Percentiles rank a stretch among this genome's conserved stretches.
Evolutionary conservation across 768 basidiomycete species (phyloP).

Genomic region (Tephrocybe rancida): DNA sequence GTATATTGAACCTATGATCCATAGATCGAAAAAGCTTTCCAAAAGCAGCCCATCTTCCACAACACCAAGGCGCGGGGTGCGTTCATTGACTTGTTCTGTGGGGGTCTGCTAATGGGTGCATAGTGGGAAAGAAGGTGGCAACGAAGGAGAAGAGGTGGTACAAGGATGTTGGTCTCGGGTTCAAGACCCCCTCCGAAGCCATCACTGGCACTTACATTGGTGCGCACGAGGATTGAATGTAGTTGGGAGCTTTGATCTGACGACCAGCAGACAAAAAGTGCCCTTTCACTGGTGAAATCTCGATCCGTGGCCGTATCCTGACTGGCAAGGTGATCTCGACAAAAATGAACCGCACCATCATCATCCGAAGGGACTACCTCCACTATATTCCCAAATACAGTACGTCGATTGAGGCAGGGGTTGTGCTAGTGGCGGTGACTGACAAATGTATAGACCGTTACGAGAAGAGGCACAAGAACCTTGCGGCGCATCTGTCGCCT

Average conservation of each 20-base stretch:
- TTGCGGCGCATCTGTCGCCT: slow-evolving; percentile 95
- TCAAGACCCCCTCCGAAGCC: slow-evolving; percentile 95
- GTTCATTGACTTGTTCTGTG: slow-evolving; percentile 32
- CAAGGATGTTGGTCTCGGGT: slow-evolving; percentile 97
- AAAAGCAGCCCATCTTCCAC: slow-evolving; percentile 98
- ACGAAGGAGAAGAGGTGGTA: slow-evolving; percentile 98
- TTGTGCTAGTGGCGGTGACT: slow-evolving; percentile 8
- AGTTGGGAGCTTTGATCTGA: slow-evolving; percentile 5
- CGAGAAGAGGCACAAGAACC: slow-evolving; percentile 98
- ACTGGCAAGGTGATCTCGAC: slow-evolving; percentile 98
- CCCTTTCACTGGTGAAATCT: slow-evolving; percentile 96
- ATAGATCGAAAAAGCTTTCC: slow-evolving; percentile 95
- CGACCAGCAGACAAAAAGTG: slow-evolving; percentile 90
- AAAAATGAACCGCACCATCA: slow-evolving; percentile 98
- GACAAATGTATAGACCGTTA: slow-evolving; percentile 74
- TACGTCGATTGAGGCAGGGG: slow-evolving; percentile 40
- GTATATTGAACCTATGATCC: slow-evolving; percentile 3
- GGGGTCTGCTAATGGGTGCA: slow-evolving; percentile 11
- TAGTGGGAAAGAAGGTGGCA: slow-evolving; percentile 88
- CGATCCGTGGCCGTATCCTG: slow-evolving; percentile 98
- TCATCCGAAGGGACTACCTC: slow-evolving; percentile 94
- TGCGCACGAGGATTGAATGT: slow-evolving; percentile 41
- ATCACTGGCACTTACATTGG: slow-evolving; percentile 97
- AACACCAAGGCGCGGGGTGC: slow-evolving; percentile 92
- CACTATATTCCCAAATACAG: slow-evolving; percentile 99